Evolutionary conservation across 345 rosid species (phyloP), one percentile per base, ranked within the genome.

Genomic region (Linum lewisii): DNA sequence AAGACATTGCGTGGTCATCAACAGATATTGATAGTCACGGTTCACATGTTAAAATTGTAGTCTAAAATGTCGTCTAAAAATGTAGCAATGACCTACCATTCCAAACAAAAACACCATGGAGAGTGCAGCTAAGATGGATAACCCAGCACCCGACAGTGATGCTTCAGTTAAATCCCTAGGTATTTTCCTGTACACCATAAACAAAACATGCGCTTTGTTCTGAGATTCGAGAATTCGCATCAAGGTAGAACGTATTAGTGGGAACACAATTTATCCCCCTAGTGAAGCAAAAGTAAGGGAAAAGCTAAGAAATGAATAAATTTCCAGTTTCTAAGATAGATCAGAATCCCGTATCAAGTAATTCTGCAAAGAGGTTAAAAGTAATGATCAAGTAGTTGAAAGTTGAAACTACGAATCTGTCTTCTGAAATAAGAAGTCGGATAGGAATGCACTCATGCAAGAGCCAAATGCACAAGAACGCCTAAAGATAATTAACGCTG

Each of bases 121-220:
- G 8, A 93, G 79, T 11, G 97, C 99, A 10, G 99, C 96, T 66
- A 85, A 21, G 26, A 94, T 80, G 11, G 99, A 94, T 71, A 90
- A 73, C 72, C 97, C 99, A 42, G 97, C 97, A 67, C 99, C 97
- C 11, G 97, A 90, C 32, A 94, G 62, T 44, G 97, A 84, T 38
- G 99, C 99, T 78, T 90, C 97, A 0, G 99, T 94, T 83, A 94
- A 84, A 78, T 94, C 99, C 73, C 99, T 84, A 14, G 99, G 99
- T 58, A 90, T 94, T 83, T 90, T 94, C 87, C 99, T 94, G 91
- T 61, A 75, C 7, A 14, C 62, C 59, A 21, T 18, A 57, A 61
- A 62, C 49, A 51, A 58, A 34, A 34, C 38, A 34, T 34, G 38
- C 10, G n/a, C n/a, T n/a, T n/a, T n/a, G n/a, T n/a, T n/a, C n/a